Evolutionary conservation across 176 grass and related monocot genomes (phyloP).

Genomic region (Puccinellia tenuiflora): DNA sequence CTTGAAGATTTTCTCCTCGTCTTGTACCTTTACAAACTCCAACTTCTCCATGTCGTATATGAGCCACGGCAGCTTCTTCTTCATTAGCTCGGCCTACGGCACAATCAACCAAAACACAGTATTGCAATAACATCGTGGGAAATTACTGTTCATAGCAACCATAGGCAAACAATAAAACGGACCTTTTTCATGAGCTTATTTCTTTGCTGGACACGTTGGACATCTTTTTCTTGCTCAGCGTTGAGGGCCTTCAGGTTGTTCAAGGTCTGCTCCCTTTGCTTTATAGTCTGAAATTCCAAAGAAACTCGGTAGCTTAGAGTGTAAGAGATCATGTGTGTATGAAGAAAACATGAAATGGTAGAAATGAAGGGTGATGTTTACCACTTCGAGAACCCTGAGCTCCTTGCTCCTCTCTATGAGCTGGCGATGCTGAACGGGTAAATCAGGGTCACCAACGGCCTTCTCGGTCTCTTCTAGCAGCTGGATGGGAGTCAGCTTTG

Average conservation of each 20-base stretch:
- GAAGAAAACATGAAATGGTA: neutral
- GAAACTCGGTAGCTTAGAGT: neutral
- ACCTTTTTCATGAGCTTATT: slow-evolving; percentile 59
- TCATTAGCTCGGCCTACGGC: slow-evolving; percentile 72
- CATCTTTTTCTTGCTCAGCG: slow-evolving; percentile 84
- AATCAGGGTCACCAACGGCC: slow-evolving; percentile 68
- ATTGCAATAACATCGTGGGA: neutral
- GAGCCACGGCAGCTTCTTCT: slow-evolving; percentile 88
- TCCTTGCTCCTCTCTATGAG: slow-evolving; percentile 66
- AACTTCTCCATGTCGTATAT: slow-evolving; percentile 54
- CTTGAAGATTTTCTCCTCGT: slow-evolving; percentile 44
- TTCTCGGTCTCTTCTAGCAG: slow-evolving; percentile 93
- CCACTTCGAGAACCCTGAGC: slow-evolving; percentile 66
- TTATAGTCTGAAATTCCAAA: slow-evolving; percentile 45
- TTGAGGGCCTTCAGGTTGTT: slow-evolving; percentile 76
- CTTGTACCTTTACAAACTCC: slow-evolving; percentile 47
- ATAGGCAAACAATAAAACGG: neutral
- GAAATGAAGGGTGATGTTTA: slow-evolving; percentile 26
- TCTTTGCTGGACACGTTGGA: slow-evolving; percentile 61
- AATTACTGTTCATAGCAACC: neutral
- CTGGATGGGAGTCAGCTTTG: slow-evolving; percentile 78
- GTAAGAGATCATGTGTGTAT: slow-evolving; percentile 1
- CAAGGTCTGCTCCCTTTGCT: slow-evolving; percentile 62
- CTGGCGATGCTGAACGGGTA: slow-evolving; percentile 63
- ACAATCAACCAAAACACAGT: neutral